Evolutionary conservation across 306 rosid genomes (phyloP).

Genomic region (Prunus armeniaca): DNA sequence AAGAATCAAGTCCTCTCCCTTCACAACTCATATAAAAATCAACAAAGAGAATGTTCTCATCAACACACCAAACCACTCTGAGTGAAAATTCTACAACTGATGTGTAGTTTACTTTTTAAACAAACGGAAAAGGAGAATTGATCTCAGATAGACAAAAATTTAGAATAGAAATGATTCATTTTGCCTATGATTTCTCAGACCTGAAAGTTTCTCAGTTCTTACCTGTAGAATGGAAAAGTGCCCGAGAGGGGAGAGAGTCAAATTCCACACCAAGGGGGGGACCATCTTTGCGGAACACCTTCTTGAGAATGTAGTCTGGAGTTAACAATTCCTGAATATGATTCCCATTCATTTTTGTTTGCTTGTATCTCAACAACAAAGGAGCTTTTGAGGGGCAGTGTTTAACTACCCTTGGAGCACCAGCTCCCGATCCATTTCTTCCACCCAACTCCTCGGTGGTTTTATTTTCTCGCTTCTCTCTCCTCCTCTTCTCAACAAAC

Average conservation of each 20-base stretch:
- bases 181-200: neutral
- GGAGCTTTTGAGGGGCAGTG: constrained; percentile 13
- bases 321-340: constrained; percentile 41
- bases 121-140: neutral
- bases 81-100: neutral
- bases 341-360: constrained; percentile 20
- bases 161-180: neutral
- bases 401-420: constrained; percentile 18
- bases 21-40: neutral
- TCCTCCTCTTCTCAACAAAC: constrained; percentile 64
- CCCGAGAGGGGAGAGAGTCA: constrained; percentile 55
- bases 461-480: constrained; percentile 42
- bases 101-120: neutral
- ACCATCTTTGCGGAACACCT: constrained; percentile 55
- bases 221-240: constrained; percentile 25
- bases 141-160: neutral
- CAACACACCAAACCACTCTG: neutral
- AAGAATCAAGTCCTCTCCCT: neutral
- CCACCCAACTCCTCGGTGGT: constrained; percentile 25
- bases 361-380: constrained; percentile 27
- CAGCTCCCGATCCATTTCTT: constrained; percentile 26
- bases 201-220: constrained; percentile 1
- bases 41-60: neutral
- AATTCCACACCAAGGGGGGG: constrained; percentile 64
- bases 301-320: constrained; percentile 39